A percentile compares a stretch with the other conserved stretches of the same genome.
These are phyloP conservation scores for Ensete ventricosum DNA, from an alignment of 176 grass and related monocot genomes.

Conservation along the genomic window DNA sequence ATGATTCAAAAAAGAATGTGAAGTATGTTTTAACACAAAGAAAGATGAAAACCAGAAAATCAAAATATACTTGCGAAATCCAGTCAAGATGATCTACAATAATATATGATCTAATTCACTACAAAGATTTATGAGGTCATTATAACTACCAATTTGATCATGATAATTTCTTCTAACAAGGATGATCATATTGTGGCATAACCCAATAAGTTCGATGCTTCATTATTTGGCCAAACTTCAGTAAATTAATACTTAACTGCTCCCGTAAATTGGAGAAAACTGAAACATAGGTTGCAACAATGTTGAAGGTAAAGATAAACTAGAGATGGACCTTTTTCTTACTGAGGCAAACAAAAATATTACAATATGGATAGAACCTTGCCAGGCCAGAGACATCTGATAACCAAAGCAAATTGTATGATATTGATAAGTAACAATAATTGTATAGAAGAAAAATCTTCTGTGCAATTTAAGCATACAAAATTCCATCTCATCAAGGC, in stretches of 20 bases:
- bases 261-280: neutral
- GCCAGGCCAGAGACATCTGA: too few relatives aligned
- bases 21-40: neutral
- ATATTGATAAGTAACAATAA: too few relatives aligned
- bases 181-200: neutral
- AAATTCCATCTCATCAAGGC: too few relatives aligned
- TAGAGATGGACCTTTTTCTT: neutral
- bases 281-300: neutral
- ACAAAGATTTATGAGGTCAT: too few relatives aligned
- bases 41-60: neutral
- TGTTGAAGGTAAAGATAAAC: neutral
- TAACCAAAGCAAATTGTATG: too few relatives aligned
- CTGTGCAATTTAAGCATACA: too few relatives aligned
- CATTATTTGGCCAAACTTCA: too few relatives aligned
- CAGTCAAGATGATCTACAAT: constrained; percentile 13
- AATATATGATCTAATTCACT: constrained; percentile 2
- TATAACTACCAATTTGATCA: neutral
- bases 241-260: too few relatives aligned
- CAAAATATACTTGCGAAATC: neutral
- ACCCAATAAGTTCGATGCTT: too few relatives aligned
- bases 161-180: neutral
- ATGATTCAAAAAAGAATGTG: too few relatives aligned
- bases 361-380: too few relatives aligned
- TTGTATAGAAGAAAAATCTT: too few relatives aligned
- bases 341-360: neutral